Evolutionary conservation across 805 yeast genomes (phyloP), one percentile per base, ranked within the genome.

Genomic region (Kluyveromyces starmeri): DNA sequence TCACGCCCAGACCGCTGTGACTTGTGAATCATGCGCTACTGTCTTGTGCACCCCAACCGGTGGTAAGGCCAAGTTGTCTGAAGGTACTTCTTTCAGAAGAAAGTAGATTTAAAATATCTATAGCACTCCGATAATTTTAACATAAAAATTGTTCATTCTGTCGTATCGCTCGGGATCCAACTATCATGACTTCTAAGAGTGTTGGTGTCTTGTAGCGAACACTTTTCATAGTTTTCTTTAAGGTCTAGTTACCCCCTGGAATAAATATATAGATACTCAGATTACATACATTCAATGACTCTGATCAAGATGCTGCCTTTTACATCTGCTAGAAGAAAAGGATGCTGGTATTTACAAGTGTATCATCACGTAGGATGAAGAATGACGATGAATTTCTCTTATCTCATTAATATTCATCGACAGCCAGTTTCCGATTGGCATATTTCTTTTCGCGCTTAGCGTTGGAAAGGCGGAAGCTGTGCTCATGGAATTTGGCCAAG

Each of bases 21-120:
- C 96, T 62, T 92, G 99, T 78, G 97, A 94, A 64, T 78, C 94
- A 38, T 92, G 99, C 75, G 80, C 97, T 53, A 85, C 96, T 53
- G 96, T 92, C 50, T 82, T 92, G 65, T 88, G 97, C 74, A 81
- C 92, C 63, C 99, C 99, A 67, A 83, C 96, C 53, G 99, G 99
- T 78, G 99, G 99, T 77, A 92, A 92, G 79, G 96, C 97, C 64
- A 86, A 82, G 73, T 79, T 92, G 68, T 86, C 97, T 58, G 98
- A 94, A 75, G 99, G 99, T 70, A 83, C 94, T 66, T 92, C 98
- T 61, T 92, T 86, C 92, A 86, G 97, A 82, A 84, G 85, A 74
- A 92, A 89, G 85, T 89, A 84, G 81, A 52, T 44, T 32, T 33
- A 20, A 21, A 23, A 12, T 27, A 25, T 31, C 26, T 22, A 7